Base-by-base conservation (phyloP, 2,329 filamentous ascomycete species). In the Colletotrichum sp. region DNA sequence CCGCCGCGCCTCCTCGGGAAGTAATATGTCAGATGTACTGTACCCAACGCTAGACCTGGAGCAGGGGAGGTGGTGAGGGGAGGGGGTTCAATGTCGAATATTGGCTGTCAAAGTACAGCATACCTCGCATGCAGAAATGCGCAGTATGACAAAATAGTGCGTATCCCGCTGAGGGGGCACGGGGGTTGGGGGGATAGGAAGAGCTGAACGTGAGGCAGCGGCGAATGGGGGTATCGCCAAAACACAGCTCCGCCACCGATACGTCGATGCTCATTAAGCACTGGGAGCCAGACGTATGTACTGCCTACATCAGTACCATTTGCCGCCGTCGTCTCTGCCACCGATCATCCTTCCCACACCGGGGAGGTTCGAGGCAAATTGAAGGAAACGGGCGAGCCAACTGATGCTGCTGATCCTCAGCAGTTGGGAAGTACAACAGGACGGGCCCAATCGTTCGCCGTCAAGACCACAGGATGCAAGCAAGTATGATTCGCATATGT, bases 401-500 rank as follows among this genome's bases (percentile, higher is more conserved):
- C 10, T 28, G 57, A 26, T 18, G 57, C 57, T n/a, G n/a, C 49
- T 21, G 49, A 59, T 68, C 24, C 49, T 34, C 55, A 32, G 65
- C 55, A 39, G 55, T 62, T 62, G 68, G 34, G 39, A 64, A 49
- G 18, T 26, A n/a, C 24, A 18, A 59, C 15, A 32, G 36, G 28
- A 32, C 59, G 16, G 18, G 21, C 21, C 68, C 68, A 68, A 73
- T 71, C 68, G 59, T 80, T 78, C 78, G 79, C 76, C 73, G 80
- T 63, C 32, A 15, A 28, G 5, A 59, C 64, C 63, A 72, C 71
- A 72, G 57, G 81, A 85, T 83, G 84, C 85, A 86, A 83, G 84
- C 85, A 86, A 83, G 83, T 86, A 86, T 86, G 85, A 82, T 86
- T 81, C 83, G 85, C 83, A 86, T 86, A 84, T 83, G 80, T 82